Evolutionary conservation across 805 yeast species (phyloP), one percentile per base, ranked within the genome.

Genomic region (Cyberlindnera mississippiensis): DNA sequence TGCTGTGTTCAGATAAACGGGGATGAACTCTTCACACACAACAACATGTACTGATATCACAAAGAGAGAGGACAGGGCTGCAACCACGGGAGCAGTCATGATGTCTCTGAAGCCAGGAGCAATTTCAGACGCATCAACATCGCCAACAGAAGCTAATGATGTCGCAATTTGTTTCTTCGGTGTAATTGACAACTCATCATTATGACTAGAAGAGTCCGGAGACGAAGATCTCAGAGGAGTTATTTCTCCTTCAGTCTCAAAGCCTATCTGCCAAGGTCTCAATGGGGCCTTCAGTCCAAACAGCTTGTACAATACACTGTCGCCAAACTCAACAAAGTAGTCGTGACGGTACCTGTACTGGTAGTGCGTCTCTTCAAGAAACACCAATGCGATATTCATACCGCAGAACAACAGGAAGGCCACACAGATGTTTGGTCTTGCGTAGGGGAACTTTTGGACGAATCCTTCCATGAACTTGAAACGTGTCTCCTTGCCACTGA

Each of bases 311-410:
- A 20, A 20, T 20, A 20, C 24, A 20, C 24, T 26, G 33, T 46
- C 50, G 17, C 50, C 50, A 18, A 40, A 7, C 14, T 43, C 41
- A 27, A 46, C 17, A 29, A 40, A 46, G 27, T 18, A 15, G 17
- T 46, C 50, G 14, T 22, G 37, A 11, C 50, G 41, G 35, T 37
- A 35, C 27, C 28, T 35, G 40, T 19, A 30, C 17, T 24, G 32
- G 39, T 37, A 42, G 26, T 46, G 50, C 4, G 47, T 46, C 35
- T 46, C 50, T 29, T 46, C 50, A 20, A 46, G 33, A 36, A 42
- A 46, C 26, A 46, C 18, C 13, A 46, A 31, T 1, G 41, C 35
- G 11, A 38, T 16, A 7, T 12, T 13, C 12, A 30, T 33, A 28
- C 44, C 28, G 17, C n/a, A 17, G 14, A 38, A 18, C 4, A 46